Evolutionary conservation across 495 filamentous ascomycete genomes (phyloP).

Genomic region (Aspergillus olivimuriae): DNA sequence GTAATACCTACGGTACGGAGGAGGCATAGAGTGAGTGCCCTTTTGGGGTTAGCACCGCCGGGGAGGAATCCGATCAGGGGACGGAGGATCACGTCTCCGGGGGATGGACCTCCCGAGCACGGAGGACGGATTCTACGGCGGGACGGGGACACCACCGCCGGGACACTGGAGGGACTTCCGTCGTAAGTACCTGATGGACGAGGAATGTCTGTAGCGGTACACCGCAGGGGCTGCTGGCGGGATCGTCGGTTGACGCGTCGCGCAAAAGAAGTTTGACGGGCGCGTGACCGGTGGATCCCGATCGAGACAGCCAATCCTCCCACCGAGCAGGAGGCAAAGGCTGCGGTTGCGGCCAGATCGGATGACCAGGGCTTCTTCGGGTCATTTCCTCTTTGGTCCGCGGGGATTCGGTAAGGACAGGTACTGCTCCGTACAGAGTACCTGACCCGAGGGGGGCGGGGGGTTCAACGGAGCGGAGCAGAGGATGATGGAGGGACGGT

Average conservation of each 20-base stretch:
- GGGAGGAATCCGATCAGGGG: too few species aligned
- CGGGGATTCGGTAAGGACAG: neutral
- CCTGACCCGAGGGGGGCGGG: neutral
- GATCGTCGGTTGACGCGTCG: constrained; percentile 8
- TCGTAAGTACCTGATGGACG: neutral
- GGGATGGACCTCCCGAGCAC: too few species aligned
- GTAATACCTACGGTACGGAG: too few species aligned
- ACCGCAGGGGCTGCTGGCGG: neutral
- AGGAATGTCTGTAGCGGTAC: too few species aligned
- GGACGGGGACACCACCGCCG: too few species aligned
- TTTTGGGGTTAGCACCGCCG: too few species aligned
- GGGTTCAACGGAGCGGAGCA: too few species aligned
- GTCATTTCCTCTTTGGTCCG: neutral
- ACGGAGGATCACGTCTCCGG: too few species aligned
- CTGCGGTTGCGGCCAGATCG: constrained; percentile 17
- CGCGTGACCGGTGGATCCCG: constrained; percentile 36
- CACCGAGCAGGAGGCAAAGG: constrained; percentile 13
- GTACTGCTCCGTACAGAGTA: neutral
- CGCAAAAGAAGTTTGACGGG: constrained; percentile 6
- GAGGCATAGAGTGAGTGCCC: too few species aligned
- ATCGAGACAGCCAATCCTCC: neutral
- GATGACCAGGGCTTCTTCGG: constrained; percentile 11
- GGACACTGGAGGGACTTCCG: neutral
- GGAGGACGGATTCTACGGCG: too few species aligned
- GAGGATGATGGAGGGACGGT: too few species aligned